A percentile compares a stretch with the other conserved stretches of the same genome.
Conservation (phyloP, 352 stramenopile species). For the Pythium vanterpoolii region DNA sequence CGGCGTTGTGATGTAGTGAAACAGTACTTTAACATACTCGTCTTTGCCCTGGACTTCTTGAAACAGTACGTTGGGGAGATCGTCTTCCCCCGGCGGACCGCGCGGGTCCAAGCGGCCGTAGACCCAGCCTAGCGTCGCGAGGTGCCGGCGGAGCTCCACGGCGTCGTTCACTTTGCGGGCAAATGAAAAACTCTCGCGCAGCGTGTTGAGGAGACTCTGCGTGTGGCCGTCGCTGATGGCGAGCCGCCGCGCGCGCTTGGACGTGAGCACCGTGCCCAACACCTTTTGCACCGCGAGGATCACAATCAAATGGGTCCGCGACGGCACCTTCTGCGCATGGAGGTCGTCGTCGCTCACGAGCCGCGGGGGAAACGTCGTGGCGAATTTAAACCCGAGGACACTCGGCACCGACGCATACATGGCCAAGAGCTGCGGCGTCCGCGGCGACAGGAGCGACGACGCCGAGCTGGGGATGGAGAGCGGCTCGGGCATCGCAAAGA, state of each 20-base stretch:
- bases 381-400: constrained; percentile 54
- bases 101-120: constrained; percentile 43
- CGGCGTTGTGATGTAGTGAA: constrained; percentile 32
- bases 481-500: constrained; percentile 39
- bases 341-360: constrained; percentile 56
- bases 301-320: constrained; percentile 62
- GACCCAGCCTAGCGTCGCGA: constrained; percentile 43
- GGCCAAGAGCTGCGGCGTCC: constrained; percentile 51
- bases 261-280: constrained; percentile 63
- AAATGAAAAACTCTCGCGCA: constrained; percentile 74
- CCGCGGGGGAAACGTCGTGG: constrained; percentile 46
- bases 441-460: constrained; percentile 32
- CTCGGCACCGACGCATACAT: constrained; percentile 66
- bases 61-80: constrained; percentile 61
- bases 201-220: constrained; percentile 38
- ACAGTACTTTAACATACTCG: constrained; percentile 71
- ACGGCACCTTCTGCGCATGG: constrained; percentile 53
- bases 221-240: constrained; percentile 61
- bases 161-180: constrained; percentile 73
- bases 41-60: constrained; percentile 79
- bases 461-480: constrained; percentile 7
- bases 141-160: constrained; percentile 43
- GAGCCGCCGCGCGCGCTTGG: constrained; percentile 34
- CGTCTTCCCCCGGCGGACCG: constrained; percentile 24
- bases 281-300: constrained; percentile 64